phyloP scores from a whole-genome alignment of 805 yeast species.

The Sporopachydermia lactativora region DNA sequence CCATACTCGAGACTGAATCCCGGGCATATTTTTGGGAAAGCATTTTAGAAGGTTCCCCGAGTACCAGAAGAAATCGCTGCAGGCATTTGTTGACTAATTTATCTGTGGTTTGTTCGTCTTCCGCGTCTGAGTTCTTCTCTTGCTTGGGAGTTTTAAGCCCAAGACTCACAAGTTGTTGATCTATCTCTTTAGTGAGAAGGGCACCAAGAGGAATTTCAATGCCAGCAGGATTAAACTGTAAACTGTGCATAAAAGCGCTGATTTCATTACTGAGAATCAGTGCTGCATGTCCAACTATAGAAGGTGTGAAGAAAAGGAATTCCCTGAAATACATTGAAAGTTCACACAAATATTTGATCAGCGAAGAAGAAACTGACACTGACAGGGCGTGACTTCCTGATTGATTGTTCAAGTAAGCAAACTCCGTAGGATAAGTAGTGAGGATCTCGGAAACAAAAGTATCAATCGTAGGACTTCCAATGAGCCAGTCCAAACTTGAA shows the following conservation, averaged over 20 bases:
- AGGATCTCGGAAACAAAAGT: conserved; percentile 20
- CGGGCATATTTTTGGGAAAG: not conserved
- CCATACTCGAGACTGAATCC: not conserved
- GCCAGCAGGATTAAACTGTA: not conserved
- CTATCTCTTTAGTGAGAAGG: not conserved
- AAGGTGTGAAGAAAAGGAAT: conserved; percentile 16
- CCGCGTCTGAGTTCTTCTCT: not conserved
- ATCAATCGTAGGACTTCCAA: conserved; percentile 46
- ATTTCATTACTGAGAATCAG: conserved; percentile 13
- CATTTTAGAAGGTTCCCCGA: not conserved
- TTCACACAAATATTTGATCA: conserved; percentile 19
- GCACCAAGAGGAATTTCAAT: not conserved
- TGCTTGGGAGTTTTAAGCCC: not conserved
- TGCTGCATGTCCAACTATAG: conserved; percentile 21
- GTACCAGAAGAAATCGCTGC: not conserved
- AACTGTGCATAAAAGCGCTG: not conserved
- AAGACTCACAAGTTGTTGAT: not conserved
- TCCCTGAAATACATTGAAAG: conserved; percentile 19
- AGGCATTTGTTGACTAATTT: not conserved
- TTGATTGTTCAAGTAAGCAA: not conserved
- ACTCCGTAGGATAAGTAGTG: not conserved
- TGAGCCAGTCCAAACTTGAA: conserved; percentile 57
- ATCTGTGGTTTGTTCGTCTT: not conserved
- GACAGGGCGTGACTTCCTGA: not conserved
- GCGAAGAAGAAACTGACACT: not conserved